phyloP scores from a whole-genome alignment of 2,329 filamentous ascomycete species.

The Elsinoe ampelina region DNA sequence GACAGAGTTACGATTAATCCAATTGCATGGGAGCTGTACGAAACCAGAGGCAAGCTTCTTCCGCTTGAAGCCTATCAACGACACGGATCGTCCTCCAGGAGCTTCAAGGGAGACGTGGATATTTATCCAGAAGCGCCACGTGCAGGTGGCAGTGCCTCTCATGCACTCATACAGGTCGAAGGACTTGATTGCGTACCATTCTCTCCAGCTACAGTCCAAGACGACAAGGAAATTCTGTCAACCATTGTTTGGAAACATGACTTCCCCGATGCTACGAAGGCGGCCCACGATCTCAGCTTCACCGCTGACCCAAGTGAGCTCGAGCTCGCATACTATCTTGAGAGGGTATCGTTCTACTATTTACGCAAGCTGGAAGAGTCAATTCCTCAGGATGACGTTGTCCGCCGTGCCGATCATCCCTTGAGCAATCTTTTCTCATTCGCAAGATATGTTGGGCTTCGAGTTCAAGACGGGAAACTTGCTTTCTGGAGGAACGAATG shows the following conservation, averaged over 20 bases:
- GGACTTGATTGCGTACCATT: slow-evolving; percentile 4
- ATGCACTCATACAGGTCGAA: slow-evolving; percentile 1
- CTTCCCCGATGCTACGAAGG: neutral
- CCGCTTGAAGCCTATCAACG: neutral
- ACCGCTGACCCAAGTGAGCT: neutral
- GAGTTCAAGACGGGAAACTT: neutral
- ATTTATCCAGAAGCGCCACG: neutral
- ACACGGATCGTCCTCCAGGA: neutral
- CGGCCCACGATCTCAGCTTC: neutral
- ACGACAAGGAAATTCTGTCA: slow-evolving; percentile 5
- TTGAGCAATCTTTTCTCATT: neutral
- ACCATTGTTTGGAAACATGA: neutral
- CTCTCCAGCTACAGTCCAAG: neutral
- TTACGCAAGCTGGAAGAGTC: neutral
- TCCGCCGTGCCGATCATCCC: neutral
- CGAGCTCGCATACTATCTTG: neutral
- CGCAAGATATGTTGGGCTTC: neutral
- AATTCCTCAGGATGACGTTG: neutral
- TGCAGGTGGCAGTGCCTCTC: neutral
- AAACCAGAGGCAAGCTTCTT: neutral
- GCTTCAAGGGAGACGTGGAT: neutral
- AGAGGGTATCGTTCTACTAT: slow-evolving; percentile 7
- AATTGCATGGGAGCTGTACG: neutral
- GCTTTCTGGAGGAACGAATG: neutral
- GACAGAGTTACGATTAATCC: slow-evolving; percentile 21